Evolutionary conservation across 192 early-diverging fungal genomes (phyloP).

Genomic region (Radiomyces spectabilis): DNA sequence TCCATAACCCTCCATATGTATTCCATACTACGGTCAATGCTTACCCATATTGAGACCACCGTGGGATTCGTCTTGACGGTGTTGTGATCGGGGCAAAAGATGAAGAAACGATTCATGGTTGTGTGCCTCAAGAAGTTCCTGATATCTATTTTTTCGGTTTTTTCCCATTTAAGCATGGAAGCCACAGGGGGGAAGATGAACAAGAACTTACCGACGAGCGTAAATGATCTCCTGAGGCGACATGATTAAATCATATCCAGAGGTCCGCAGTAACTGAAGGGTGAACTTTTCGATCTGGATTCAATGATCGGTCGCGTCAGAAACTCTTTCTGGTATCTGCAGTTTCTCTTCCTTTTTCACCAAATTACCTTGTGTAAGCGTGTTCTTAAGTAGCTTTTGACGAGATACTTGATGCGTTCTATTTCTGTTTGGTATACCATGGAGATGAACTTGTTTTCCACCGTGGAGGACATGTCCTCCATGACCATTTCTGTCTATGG

Average conservation of each 20-base stretch:
- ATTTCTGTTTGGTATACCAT: constrained; percentile 60
- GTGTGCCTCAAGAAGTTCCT: constrained; percentile 37
- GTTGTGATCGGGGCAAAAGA: constrained; percentile 38
- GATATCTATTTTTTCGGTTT: constrained; percentile 39
- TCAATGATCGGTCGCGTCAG: neutral
- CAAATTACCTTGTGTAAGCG: constrained; percentile 56
- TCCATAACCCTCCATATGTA: too few species aligned
- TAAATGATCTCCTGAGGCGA: constrained; percentile 44
- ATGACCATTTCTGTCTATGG: constrained; percentile 27
- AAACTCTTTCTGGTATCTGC: neutral
- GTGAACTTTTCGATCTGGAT: constrained; percentile 52
- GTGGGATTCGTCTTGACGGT: constrained; percentile 37
- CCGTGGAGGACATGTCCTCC: constrained; percentile 19
- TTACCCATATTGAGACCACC: constrained; percentile 24
- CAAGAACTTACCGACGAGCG: constrained; percentile 31
- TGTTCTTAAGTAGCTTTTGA: constrained; percentile 55
- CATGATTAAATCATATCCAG: constrained; percentile 26
- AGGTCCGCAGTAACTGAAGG: constrained; percentile 30
- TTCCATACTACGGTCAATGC: too few species aligned
- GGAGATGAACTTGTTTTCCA: constrained; percentile 40
- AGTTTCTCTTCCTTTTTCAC: neutral
- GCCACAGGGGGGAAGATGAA: neutral
- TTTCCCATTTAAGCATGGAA: neutral
- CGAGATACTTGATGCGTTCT: constrained; percentile 58
- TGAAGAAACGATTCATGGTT: constrained; percentile 42